These are phyloP conservation scores for Phaeosphaeriaceae sp. DNA, from an alignment of 2,329 filamentous ascomycete genomes.

Conservation along the genomic window DNA sequence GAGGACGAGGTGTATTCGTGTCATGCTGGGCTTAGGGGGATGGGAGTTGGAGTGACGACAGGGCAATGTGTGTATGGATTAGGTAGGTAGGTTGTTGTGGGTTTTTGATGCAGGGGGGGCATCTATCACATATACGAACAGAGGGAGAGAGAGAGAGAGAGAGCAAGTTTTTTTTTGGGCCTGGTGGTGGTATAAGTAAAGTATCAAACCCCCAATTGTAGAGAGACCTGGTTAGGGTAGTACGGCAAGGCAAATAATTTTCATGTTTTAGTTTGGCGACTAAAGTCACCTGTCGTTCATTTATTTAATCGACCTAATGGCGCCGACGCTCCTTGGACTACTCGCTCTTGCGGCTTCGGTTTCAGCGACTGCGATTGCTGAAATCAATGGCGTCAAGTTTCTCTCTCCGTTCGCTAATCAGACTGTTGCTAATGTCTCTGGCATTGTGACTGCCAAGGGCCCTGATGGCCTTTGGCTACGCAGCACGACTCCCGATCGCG, in stretches of 20 bases:
- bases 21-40: neutral
- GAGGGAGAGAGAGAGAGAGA: no score
- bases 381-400: conserved; percentile 67
- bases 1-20: neutral
- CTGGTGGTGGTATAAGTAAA: neutral
- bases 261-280: no score
- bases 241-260: no score
- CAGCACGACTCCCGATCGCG: conserved; percentile 63
- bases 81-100: no score
- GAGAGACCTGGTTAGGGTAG: no score
- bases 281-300: neutral
- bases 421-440: conserved; percentile 64
- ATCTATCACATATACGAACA: neutral
- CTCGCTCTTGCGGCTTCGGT: conserved; percentile 24
- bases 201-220: no score
- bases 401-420: conserved; percentile 65
- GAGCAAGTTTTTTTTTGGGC: no score
- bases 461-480: conserved; percentile 69
- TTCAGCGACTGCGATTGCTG: conserved; percentile 51
- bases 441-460: conserved; percentile 69
- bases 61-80: no score
- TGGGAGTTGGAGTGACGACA: no score
- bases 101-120: no score
- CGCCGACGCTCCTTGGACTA: conserved; percentile 18
- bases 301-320: conserved; percentile 8